A percentile compares a stretch with the other conserved stretches of the same genome.
Conservation (phyloP, 73 alveolate genomes). For the Symbiodinium natans region DNA sequence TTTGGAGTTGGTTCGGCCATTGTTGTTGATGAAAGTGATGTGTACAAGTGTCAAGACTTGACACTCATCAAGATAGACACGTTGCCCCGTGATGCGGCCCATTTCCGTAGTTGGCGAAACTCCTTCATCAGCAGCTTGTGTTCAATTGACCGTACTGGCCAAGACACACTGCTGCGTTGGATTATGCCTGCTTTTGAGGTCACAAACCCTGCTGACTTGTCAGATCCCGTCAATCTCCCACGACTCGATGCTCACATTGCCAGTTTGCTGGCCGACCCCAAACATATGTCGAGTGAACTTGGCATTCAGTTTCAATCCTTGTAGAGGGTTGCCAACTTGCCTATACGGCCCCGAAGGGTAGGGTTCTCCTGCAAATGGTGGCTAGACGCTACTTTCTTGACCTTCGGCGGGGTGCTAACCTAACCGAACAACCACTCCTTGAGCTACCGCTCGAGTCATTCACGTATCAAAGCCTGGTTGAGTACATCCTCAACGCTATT, state of each 20-base stretch:
- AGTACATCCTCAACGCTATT: conserved; percentile 19
- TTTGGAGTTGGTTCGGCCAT: neutral
- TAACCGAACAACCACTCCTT: conserved; percentile 20
- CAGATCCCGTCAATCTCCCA: neutral
- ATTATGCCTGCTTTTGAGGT: neutral
- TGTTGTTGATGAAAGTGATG: neutral
- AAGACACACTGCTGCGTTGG: neutral
- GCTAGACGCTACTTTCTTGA: conserved; percentile 17
- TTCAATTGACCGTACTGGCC: conserved; percentile 15
- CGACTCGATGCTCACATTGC: neutral
- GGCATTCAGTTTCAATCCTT: conserved; percentile 8
- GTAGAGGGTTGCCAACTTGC: neutral
- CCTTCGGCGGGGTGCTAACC: neutral
- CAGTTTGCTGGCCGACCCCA: neutral
- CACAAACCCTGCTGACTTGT: too few relatives aligned
- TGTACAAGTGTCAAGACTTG: neutral
- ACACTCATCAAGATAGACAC: neutral
- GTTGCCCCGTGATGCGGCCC: conserved; percentile 8
- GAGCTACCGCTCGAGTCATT: neutral
- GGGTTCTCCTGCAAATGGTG: neutral
- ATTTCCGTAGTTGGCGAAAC: neutral
- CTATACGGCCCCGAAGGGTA: neutral
- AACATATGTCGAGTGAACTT: neutral
- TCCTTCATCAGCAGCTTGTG: neutral
- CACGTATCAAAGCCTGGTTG: neutral